A percentile compares a stretch with the other conserved stretches of the same genome.
Evolutionary conservation across 345 rosid species (phyloP).

Genomic region (Acer yangbiense): DNA sequence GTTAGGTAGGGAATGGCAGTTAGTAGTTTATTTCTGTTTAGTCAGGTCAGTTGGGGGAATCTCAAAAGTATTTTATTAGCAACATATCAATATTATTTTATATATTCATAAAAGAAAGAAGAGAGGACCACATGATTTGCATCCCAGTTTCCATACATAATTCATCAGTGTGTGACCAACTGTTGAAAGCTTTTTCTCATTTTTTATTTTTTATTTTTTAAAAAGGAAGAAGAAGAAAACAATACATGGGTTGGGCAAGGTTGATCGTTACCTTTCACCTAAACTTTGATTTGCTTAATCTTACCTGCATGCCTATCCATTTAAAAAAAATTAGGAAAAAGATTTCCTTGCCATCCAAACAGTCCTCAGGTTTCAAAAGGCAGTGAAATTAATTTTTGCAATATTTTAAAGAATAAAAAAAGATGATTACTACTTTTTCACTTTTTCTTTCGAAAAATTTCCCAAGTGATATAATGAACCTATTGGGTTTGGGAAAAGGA

Average conservation of each 20-base stretch:
- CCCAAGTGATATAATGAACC: too few species aligned
- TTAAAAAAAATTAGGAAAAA: background rate
- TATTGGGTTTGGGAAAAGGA: too few species aligned
- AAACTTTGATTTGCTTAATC: slow-evolving; percentile 19
- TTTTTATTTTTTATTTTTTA: too few species aligned
- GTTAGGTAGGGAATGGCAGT: slow-evolving; percentile 38
- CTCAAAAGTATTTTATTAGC: slow-evolving; percentile 12
- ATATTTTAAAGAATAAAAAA: too few species aligned
- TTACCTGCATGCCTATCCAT: slow-evolving; percentile 5
- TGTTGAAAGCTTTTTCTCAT: background rate
- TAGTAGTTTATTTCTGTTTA: slow-evolving; percentile 30
- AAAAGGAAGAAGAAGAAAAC: background rate
- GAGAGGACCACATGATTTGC: slow-evolving; percentile 32
- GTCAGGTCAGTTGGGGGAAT: slow-evolving; percentile 29
- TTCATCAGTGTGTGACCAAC: background rate
- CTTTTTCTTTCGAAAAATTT: too few species aligned
- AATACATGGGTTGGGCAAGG: background rate
- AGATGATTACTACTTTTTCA: too few species aligned
- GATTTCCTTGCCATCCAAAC: background rate
- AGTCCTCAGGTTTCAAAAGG: background rate
- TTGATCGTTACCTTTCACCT: background rate
- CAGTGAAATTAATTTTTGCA: too few species aligned
- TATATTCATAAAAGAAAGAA: slow-evolving; percentile 1
- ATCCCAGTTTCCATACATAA: slow-evolving; percentile 28
- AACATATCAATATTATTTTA: slow-evolving; percentile 11